Evolutionary conservation across 169 alveolate species (phyloP).

Genomic region (Eimeria acervulina): DNA sequence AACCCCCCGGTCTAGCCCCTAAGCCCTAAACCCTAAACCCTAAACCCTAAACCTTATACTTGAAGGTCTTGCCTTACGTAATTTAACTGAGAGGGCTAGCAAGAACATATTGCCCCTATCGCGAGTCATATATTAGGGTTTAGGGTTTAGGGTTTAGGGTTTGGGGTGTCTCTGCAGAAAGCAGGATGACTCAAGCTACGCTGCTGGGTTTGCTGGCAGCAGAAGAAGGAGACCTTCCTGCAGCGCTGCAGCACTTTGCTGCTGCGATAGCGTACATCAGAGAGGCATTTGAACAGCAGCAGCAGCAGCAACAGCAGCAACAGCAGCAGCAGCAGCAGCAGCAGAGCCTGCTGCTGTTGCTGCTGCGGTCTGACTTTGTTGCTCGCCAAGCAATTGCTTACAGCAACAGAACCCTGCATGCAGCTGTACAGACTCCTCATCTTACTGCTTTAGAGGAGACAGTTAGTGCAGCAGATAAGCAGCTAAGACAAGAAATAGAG

Average conservation of each 20-base stretch:
- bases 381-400: constrained; percentile 24
- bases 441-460: background rate
- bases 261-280: background rate
- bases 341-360: background rate
- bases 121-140: background rate
- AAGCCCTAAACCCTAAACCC: background rate
- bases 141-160: background rate
- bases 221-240: background rate
- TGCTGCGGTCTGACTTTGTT: constrained; percentile 34
- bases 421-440: background rate
- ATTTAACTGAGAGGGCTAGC: no score
- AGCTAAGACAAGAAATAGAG: background rate
- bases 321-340: background rate
- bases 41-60: background rate
- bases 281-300: background rate
- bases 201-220: background rate
- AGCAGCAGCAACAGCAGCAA: constrained; percentile 27
- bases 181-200: background rate
- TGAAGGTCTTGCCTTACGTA: background rate
- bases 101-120: no score
- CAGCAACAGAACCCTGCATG: background rate
- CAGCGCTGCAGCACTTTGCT: constrained; percentile 3
- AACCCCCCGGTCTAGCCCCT: background rate
- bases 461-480: background rate
- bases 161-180: background rate